Evolutionary conservation across 164 flowering plant species (phyloP), one percentile per base, ranked within the genome.

Genomic region (Aristolochia contorta): DNA sequence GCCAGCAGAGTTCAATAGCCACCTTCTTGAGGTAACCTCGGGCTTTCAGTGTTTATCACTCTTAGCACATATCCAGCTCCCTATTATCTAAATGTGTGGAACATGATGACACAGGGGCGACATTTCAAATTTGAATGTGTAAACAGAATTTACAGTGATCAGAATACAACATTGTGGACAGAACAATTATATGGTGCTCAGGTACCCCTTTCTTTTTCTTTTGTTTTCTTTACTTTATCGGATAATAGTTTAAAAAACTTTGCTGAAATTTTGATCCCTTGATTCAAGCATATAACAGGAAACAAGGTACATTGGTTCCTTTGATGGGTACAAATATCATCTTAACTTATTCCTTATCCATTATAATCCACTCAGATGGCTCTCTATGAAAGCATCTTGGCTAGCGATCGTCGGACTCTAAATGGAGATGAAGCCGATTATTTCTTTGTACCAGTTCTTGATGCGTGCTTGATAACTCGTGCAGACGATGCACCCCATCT

Each of bases 401-500:
- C 94, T 48, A 93, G 97, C 65, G 77, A 96, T 37, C 63, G 79
- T 71, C 80, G 96, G 59, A 93, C 98, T 58, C 57, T 82, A 67
- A 85, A 90, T 73, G 97, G 92, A 49, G 92, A 88, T 56, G 96
- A 93, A 77, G 99, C 99, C 52, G 99, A 93, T 67, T 93, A 75
- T 70, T 93, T 83, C 76, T 90, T 79, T 66, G 97, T 93, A 62
- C 99, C 99, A 37, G 96, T 90, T 67, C 96, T 93, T 78, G 99
- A 93, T 86, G 68, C 97, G 6, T 93, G 97, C 71, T 79, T 93
- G 21, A 90, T 93, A 62, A 80, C 89, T 68, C 97, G 96, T 54
- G 97, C 97, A 53, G 95, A 84, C 75, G 99, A 93, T 77, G 90
- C 97, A 61, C 99, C 99, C 48, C 92, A 93, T 76, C 61, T 90